phyloP scores from a whole-genome alignment of 805 yeast species.

The Wickerhamiella australiensis region DNA sequence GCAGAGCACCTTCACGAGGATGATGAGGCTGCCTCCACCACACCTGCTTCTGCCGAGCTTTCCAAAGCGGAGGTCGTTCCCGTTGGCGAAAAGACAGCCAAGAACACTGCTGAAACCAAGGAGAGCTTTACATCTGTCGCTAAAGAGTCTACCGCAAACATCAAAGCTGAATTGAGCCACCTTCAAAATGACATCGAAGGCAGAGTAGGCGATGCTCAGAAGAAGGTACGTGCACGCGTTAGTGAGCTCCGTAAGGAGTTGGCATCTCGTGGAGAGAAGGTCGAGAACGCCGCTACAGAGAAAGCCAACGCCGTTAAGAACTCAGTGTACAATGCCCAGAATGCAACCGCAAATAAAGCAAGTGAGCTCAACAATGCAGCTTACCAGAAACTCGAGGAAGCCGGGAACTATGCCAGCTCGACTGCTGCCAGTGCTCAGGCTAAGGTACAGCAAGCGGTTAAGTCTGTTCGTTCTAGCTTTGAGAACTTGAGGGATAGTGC shows the following conservation, averaged over 20 bases:
- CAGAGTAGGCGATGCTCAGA: conserved; percentile 8
- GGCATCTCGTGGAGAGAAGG: background rate
- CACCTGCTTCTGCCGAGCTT: conserved; percentile 1
- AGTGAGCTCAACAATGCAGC: background rate
- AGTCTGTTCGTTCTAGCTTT: background rate
- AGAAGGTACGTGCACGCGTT: conserved; percentile 3
- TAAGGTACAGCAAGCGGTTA: background rate
- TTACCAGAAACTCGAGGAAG: background rate
- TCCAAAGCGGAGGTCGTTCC: conserved; percentile 1
- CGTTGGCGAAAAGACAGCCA: background rate
- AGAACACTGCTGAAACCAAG: background rate
- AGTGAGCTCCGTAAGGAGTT: conserved; percentile 1
- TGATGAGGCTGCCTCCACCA: conserved; percentile 26
- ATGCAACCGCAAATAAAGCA: background rate
- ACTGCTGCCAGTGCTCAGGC: background rate
- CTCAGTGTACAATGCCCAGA: background rate
- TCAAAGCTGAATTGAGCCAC: background rate
- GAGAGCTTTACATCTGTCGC: background rate
- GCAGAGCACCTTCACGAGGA: conserved; percentile 83
- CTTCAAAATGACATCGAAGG: conserved; percentile 6
- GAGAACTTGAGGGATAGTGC: background rate
- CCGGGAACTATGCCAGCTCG: background rate
- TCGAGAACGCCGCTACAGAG: background rate
- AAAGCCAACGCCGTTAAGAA: background rate
- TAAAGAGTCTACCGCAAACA: background rate